These are phyloP conservation scores for Starmerella cellae DNA, from an alignment of 805 yeast genomes.

Conservation along the genomic window DNA sequence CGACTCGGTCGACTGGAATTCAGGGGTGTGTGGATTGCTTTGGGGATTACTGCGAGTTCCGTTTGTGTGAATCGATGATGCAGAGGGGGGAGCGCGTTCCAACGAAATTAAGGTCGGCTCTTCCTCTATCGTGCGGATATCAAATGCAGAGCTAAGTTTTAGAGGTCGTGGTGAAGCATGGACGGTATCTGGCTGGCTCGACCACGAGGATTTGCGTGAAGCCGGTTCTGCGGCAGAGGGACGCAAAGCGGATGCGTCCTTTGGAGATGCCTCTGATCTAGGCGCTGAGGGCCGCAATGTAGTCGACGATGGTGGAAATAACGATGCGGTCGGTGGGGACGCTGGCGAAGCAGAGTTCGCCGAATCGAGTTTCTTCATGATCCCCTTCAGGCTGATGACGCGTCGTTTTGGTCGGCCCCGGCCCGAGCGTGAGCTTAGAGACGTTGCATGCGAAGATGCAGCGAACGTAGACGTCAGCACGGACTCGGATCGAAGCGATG, in stretches of 20 bases:
- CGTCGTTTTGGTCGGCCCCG: constrained; percentile 10
- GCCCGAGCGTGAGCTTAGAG: background rate
- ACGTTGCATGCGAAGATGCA: background rate
- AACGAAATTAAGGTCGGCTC: background rate
- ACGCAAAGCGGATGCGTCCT: too few relatives aligned
- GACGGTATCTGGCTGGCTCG: too few relatives aligned
- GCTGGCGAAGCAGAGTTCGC: too few relatives aligned
- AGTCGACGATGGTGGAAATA: too few relatives aligned
- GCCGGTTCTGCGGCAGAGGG: too few relatives aligned
- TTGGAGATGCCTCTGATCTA: too few relatives aligned
- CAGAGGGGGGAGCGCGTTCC: background rate
- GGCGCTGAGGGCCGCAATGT: too few relatives aligned
- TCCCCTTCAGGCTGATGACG: constrained; percentile 10
- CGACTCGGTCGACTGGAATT: constrained; percentile 4
- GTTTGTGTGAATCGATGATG: background rate
- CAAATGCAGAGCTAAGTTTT: too few relatives aligned
- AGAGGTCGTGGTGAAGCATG: too few relatives aligned
- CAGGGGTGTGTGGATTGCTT: constrained; percentile 7
- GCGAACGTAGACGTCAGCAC: background rate
- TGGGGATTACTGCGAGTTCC: background rate
- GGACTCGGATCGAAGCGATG: background rate
- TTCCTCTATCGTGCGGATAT: background rate
- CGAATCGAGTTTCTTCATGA: background rate
- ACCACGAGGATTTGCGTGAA: too few relatives aligned
- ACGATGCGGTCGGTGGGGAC: too few relatives aligned